Base-by-base conservation (phyloP, 208 protist species). In the Wallacemonas rigidus region DNA sequence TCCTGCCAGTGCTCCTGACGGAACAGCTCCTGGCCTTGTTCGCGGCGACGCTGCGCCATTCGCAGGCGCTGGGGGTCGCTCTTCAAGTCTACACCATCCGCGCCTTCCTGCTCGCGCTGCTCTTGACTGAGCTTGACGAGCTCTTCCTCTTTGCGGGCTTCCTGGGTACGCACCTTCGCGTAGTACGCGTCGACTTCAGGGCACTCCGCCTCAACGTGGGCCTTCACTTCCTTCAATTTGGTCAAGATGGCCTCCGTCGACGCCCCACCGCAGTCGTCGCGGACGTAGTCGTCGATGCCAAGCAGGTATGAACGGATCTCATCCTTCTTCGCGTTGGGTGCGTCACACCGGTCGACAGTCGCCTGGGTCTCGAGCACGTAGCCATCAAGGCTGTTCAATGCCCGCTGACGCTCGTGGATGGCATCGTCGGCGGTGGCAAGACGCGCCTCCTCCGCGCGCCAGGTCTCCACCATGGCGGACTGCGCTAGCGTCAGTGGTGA, bases 41-140 rank as follows among this genome's bases (percentile, higher is more conserved):
- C 89, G 1, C 85, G 81, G 0, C 89, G 80, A 41, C 72, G 71
- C 80, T 94, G 89, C 2, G 89, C 89, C 64, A 85, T 67, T 9
- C 84, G 83, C 9, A 94, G 77, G 9, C 89, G 85, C 69, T 94
- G 89, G 8, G 89, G 89, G 71, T 94, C 89, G 48, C 80, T 90
- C 82, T 94, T 94, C 17, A 83, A 68, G 9, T 92, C 86, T 2
- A 45, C 50, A 48, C 48, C 69, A 63, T 69, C 64, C 11, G 26
- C 64, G n/a, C 77, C 58, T 62, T 88, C 81, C 40, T 90, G 82
- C 69, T 81, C 67, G 62, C 76, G 71, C 35, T 81, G 74, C 71
- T 88, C 77, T 69, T 87, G 63, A 67, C 72, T 81, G 41, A 90
- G 69, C 64, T 78, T 69, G 38, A n/a, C 47, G 38, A 90, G 77